Conservation (phyloP, 805 yeast species). For the Myxozyma geophila region DNA sequence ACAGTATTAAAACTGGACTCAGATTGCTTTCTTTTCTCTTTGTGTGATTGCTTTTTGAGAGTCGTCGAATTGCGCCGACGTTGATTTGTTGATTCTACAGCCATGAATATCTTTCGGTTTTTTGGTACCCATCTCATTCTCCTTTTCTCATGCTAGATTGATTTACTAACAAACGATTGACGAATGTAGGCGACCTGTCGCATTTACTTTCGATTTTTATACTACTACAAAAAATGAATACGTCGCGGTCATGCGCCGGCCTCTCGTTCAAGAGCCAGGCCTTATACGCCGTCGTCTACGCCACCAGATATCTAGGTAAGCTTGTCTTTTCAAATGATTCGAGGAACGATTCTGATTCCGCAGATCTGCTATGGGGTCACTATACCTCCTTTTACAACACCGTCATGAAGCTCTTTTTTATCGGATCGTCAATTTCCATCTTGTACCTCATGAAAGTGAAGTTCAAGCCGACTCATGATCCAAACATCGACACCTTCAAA, state of each 20-base stretch:
- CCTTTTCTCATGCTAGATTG: no score
- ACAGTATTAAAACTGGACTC: no score
- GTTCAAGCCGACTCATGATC: conserved; percentile 61
- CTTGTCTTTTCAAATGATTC: conserved; percentile 42
- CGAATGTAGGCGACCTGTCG: conserved; percentile 69
- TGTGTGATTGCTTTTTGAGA: no score
- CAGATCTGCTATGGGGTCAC: conserved; percentile 52
- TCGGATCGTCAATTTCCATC: conserved; percentile 74
- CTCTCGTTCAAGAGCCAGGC: conserved; percentile 87
- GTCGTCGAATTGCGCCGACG: no score
- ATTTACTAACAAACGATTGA: no score
- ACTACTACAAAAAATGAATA: conserved; percentile 69
- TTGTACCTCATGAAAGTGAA: conserved; percentile 69
- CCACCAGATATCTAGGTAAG: conserved; percentile 73
- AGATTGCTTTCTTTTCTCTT: no score
- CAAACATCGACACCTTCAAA: conserved; percentile 74
- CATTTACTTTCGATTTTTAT: conserved; percentile 81
- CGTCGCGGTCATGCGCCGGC: conserved; percentile 73
- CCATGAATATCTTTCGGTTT: conserved; percentile 40
- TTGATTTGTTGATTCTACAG: neutral
- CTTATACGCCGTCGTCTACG: conserved; percentile 72
- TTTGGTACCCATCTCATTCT: conserved; percentile 34
- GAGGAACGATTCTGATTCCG: neutral
- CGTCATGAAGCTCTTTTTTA: conserved; percentile 79
- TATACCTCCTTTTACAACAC: conserved; percentile 67